Base-by-base conservation (phyloP, 2,329 filamentous ascomycete species). In the Alternaria novae-zelandiae region DNA sequence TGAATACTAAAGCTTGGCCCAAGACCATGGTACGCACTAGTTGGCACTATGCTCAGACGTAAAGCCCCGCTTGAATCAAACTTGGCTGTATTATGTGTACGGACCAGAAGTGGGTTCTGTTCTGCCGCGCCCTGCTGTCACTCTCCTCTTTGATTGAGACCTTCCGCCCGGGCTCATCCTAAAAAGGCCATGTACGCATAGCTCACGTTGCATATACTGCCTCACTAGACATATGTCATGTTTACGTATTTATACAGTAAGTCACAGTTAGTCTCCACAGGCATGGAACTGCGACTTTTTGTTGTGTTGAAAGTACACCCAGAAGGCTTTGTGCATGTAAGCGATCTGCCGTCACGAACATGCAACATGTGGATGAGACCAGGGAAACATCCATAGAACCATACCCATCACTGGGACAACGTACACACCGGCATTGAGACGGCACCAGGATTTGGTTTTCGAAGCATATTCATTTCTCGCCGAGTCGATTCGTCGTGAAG, bases 391-490 rank as follows among this genome's bases (percentile, higher is more conserved):
- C 20, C 17, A 23, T 25, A 30, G 5, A 5, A 3, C 15, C 13
- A 53, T 21, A 36, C 49, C 32, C 21, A 15, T 25, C 49, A 21
- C 30, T 1, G 4, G n/a, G 36, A n/a, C 2, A 36, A 6, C 3
- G 6, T 43, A 20, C n/a, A 36, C 20, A 56, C n/a, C n/a, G n/a
- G n/a, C n/a, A n/a, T n/a, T n/a, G n/a, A n/a, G n/a, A n/a, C n/a
- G n/a, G n/a, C n/a, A n/a, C 23, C 55, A 13, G 50, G 15, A 15
- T 10, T 54, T 58, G 59, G 56, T 59, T 62, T 59, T 62, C 59
- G 59, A 62, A 62, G 59, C 55, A 47, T 59, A 62, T 62, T 62
- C 59, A 62, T 62, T 62, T 62, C 55, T 59, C 49, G 59, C 59
- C 49, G 55, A 62, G 59, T 62, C 59, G 41, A 62, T 62, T 62